phyloP scores from a whole-genome alignment of 495 filamentous ascomycete genomes.

The Penicillium arizonense region DNA sequence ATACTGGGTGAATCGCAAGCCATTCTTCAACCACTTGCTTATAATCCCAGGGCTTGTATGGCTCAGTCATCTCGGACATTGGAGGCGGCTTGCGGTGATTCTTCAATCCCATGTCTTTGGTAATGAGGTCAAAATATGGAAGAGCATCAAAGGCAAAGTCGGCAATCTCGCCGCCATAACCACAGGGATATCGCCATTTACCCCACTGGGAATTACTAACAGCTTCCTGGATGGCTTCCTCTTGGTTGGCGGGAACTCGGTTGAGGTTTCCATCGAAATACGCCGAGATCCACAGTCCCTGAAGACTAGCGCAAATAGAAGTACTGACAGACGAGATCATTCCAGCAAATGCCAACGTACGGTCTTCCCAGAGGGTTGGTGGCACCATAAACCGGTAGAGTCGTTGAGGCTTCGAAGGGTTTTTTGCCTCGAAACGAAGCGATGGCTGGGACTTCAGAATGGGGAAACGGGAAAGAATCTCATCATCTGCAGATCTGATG shows the following conservation, averaged over 20 bases:
- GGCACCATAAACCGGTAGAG: constrained; percentile 1
- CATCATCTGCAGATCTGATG: not conserved
- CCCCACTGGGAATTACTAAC: not conserved
- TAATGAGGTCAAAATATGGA: constrained; percentile 1
- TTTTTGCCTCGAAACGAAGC: not conserved
- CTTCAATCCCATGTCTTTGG: not conserved
- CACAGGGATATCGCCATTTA: constrained; percentile 1
- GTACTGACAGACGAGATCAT: constrained; percentile 3
- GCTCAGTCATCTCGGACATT: too few species aligned
- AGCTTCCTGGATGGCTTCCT: not conserved
- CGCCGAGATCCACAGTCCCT: constrained; percentile 2
- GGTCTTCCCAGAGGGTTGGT: not conserved
- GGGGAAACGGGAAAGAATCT: not conserved
- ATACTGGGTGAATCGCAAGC: too few species aligned
- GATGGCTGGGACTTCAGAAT: not conserved
- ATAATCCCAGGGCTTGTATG: too few species aligned
- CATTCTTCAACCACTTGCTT: too few species aligned
- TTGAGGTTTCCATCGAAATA: constrained; percentile 1
- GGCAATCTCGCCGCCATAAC: not conserved
- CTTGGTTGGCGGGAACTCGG: not conserved
- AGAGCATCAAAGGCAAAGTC: constrained; percentile 1
- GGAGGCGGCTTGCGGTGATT: not conserved
- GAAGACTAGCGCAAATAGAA: not conserved
- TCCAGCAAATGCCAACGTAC: constrained; percentile 1
- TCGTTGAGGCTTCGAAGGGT: not conserved